A percentile compares a stretch with the other conserved stretches of the same genome.
phyloP scores from a whole-genome alignment of 179 eudicot genomes.

The Silene noctiflora region DNA sequence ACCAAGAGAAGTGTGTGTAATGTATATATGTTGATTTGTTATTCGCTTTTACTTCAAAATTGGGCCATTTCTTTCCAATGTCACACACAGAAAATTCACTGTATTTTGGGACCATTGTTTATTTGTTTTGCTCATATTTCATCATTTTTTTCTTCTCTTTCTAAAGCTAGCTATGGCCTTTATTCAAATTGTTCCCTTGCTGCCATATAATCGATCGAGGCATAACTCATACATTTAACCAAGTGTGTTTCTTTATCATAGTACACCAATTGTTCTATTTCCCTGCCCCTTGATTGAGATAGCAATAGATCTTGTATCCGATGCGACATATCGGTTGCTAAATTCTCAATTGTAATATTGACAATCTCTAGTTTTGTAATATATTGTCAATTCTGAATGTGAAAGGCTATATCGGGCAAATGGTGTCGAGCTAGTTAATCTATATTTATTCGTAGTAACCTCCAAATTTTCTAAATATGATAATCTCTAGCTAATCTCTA shows the following conservation, averaged over 20 bases:
- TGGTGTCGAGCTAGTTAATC: too few relatives aligned
- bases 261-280: not conserved
- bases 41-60: not conserved
- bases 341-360: too few relatives aligned
- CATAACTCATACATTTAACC: not conserved
- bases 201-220: not conserved
- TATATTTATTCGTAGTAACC: too few relatives aligned
- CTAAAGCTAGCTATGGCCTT: not conserved
- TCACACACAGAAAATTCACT: conserved; percentile 4
- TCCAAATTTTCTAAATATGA: too few relatives aligned
- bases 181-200: not conserved
- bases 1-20: not conserved
- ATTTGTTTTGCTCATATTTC: not conserved
- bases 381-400: too few relatives aligned
- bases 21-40: not conserved
- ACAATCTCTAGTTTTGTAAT: too few relatives aligned
- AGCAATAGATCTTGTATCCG: too few relatives aligned
- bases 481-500: too few relatives aligned
- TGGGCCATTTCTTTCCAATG: not conserved
- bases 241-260: not conserved
- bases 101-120: conserved; percentile 16
- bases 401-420: too few relatives aligned
- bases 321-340: too few relatives aligned
- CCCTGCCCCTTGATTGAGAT: not conserved
- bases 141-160: not conserved